These are phyloP conservation scores for Phaeodactylum tricornutum DNA, from an alignment of 108 stramenopile genomes.

Conservation along the genomic window DNA sequence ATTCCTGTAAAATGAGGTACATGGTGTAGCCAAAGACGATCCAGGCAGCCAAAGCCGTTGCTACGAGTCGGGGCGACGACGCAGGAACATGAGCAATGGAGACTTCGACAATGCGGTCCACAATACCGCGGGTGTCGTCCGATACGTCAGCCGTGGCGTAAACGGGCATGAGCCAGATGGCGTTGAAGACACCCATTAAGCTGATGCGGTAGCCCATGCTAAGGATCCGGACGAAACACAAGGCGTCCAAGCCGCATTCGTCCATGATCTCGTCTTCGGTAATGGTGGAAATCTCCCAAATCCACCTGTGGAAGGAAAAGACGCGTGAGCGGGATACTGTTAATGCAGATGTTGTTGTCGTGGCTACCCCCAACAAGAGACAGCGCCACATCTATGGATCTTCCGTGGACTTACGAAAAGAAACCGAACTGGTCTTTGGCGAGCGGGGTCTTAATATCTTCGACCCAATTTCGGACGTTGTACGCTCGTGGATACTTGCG, in stretches of 20 bases:
- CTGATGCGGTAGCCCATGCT: conserved; percentile 26
- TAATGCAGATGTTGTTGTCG: too few relatives aligned
- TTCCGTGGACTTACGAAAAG: too few relatives aligned
- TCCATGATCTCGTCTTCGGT: conserved; percentile 41
- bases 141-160: conserved; percentile 19
- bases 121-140: conserved; percentile 6
- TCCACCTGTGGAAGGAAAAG: too few relatives aligned
- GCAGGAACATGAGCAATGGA: conserved; percentile 33
- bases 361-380: too few relatives aligned
- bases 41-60: conserved; percentile 49
- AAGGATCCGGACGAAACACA: conserved; percentile 31
- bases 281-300: conserved; percentile 37
- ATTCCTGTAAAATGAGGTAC: conserved; percentile 44
- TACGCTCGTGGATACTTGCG: conserved; percentile 25
- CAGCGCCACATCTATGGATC: too few relatives aligned
- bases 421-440: conserved; percentile 35
- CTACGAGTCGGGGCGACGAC: conserved; percentile 24
- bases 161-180: conserved; percentile 42
- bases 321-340: too few relatives aligned
- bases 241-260: conserved; percentile 40
- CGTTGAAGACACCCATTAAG: conserved; percentile 27
- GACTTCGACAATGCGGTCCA: conserved; percentile 10
- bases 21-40: conserved; percentile 55
- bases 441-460: conserved; percentile 20
- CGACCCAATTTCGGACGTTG: conserved; percentile 39